These are phyloP conservation scores for Agaricus blazei DNA, from an alignment of 768 basidiomycete species.

Conservation along the genomic window DNA sequence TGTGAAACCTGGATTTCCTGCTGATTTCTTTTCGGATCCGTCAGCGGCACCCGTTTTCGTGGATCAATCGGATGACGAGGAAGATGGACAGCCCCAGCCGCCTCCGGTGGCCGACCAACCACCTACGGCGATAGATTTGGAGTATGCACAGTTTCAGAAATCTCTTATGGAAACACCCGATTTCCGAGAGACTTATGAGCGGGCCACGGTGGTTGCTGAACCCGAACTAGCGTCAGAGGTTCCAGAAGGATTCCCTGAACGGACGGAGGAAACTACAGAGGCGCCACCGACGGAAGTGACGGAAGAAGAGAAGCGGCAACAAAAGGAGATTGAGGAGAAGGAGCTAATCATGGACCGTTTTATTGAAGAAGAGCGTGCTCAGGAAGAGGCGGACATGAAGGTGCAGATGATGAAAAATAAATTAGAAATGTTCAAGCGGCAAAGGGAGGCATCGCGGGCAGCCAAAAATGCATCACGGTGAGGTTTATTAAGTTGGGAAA, in stretches of 20 bases:
- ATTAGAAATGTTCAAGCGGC: slow-evolving; percentile 50
- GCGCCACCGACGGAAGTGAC: slow-evolving; percentile 23
- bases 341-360: slow-evolving; percentile 85
- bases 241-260: slow-evolving; percentile 40
- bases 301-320: slow-evolving; percentile 40
- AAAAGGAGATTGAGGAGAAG: slow-evolving; percentile 65
- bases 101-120: slow-evolving; percentile 13
- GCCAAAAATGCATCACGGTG: slow-evolving; percentile 2
- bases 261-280: slow-evolving; percentile 20
- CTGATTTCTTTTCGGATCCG: slow-evolving; percentile 81
- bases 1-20: slow-evolving; percentile 39
- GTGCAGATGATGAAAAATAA: slow-evolving; percentile 60
- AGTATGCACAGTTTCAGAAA: slow-evolving; percentile 71
- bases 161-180: slow-evolving; percentile 45
- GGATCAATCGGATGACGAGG: slow-evolving; percentile 35
- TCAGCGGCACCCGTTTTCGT: slow-evolving; percentile 39
- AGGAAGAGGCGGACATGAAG: slow-evolving; percentile 83
- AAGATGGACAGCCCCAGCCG: slow-evolving; percentile 19
- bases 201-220: slow-evolving; percentile 69
- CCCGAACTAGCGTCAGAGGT: slow-evolving; percentile 48
- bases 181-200: slow-evolving; percentile 49
- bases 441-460: slow-evolving; percentile 22
- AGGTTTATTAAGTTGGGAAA: not conserved
- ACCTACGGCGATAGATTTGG: slow-evolving; percentile 49
- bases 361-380: slow-evolving; percentile 78